A percentile compares a stretch with the other conserved stretches of the same genome.
These are phyloP conservation scores for Helicostylum pulchrum DNA, from an alignment of 192 early-diverging fungal species.

Conservation along the genomic window DNA sequence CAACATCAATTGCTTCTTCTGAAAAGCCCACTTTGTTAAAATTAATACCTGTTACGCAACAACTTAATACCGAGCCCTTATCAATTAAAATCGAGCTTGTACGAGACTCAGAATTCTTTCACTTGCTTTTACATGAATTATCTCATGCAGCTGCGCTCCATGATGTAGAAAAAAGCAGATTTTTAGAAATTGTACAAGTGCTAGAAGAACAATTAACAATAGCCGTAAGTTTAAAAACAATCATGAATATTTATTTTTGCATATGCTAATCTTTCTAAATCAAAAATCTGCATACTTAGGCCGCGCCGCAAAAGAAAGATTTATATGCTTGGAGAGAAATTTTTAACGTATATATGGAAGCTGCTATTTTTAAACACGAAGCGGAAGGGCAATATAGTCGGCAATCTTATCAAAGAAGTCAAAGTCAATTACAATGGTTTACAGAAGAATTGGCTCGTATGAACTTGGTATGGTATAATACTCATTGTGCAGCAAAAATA, in stretches of 20 bases:
- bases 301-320: conserved; percentile 74
- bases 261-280: conserved; percentile 50
- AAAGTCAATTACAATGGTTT: conserved; percentile 60
- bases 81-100: conserved; percentile 29
- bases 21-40: conserved; percentile 6
- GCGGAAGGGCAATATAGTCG: conserved; percentile 47
- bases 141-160: conserved; percentile 12
- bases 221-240: conserved; percentile 34
- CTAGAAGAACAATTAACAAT: conserved; percentile 21
- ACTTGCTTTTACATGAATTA: conserved; percentile 27
- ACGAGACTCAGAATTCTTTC: conserved; percentile 34
- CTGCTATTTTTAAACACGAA: conserved; percentile 63
- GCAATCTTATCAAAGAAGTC: conserved; percentile 42
- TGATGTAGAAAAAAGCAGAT: conserved; percentile 15
- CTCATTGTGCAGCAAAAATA: not conserved
- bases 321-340: conserved; percentile 72
- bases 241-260: too few relatives aligned
- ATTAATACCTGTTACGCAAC: conserved; percentile 1
- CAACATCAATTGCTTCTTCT: conserved; percentile 4
- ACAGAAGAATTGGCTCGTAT: conserved; percentile 46
- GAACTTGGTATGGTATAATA: conserved; percentile 34
- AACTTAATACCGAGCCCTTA: conserved; percentile 7
- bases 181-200: conserved; percentile 10
- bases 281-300: conserved; percentile 20
- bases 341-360: conserved; percentile 64